Percentiles rank a stretch among this genome's conserved stretches.
Evolutionary conservation across 2,329 filamentous ascomycete genomes (phyloP).

Genomic region (Chrysosporium queenslandicum): DNA sequence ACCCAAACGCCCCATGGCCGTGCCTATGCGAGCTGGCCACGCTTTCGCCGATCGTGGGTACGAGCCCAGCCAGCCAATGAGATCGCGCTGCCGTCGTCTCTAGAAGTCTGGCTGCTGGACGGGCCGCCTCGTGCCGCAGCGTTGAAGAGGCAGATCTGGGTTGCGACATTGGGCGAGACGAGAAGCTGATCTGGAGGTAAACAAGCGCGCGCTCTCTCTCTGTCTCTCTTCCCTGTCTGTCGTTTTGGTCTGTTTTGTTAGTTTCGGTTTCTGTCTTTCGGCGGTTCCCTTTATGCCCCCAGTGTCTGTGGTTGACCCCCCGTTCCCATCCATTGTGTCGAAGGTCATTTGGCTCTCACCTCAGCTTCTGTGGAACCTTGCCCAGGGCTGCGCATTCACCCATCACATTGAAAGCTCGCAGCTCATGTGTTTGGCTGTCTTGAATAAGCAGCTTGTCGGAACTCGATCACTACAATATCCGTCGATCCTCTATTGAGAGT

Average conservation of each 20-base stretch:
- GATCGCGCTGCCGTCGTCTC: neutral
- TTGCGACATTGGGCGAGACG: neutral
- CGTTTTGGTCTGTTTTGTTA: no score
- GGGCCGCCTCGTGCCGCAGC: neutral
- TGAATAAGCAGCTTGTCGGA: neutral
- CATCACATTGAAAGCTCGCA: neutral
- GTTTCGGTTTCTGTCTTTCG: neutral
- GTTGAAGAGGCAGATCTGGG: neutral
- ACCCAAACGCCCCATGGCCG: conserved; percentile 5
- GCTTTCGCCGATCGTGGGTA: conserved; percentile 12
- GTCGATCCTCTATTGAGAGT: neutral
- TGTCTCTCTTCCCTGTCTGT: neutral
- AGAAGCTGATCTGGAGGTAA: neutral
- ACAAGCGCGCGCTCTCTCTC: neutral
- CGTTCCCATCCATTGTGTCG: neutral
- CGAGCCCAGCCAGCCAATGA: conserved; percentile 2
- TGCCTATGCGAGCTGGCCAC: conserved; percentile 13
- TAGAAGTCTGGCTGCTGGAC: conserved; percentile 2
- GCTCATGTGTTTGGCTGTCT: neutral
- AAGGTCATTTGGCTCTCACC: neutral
- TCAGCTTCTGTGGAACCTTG: conserved; percentile 4
- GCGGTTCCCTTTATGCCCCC: neutral
- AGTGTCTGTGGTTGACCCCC: neutral
- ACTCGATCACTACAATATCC: neutral
- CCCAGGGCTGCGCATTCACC: conserved; percentile 2